phyloP scores from a whole-genome alignment of 768 basidiomycete genomes.

The Gloeostereum incarnatum region DNA sequence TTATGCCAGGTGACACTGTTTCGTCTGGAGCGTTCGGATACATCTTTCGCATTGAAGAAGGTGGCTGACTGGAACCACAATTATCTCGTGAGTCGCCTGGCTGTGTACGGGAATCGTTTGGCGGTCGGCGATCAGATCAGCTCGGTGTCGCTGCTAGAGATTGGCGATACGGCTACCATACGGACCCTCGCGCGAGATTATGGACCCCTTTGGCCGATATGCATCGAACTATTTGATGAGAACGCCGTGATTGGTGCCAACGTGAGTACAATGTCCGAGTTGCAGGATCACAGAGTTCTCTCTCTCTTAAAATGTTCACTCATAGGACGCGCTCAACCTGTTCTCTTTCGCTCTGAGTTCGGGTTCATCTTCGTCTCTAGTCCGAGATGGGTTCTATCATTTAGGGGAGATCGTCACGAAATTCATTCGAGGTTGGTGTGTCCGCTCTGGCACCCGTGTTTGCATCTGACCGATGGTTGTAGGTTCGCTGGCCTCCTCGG shows the following conservation, averaged over 20 bases:
- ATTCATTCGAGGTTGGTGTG: constrained; percentile 48
- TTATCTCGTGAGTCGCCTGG: constrained; percentile 66
- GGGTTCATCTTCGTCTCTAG: constrained; percentile 40
- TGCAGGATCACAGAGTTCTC: not conserved
- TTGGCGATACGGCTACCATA: constrained; percentile 29
- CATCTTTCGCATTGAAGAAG: constrained; percentile 27
- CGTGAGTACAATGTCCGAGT: constrained; percentile 31
- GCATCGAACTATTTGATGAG: constrained; percentile 47
- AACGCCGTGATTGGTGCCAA: constrained; percentile 64
- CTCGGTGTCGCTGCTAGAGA: constrained; percentile 63
- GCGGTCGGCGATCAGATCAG: constrained; percentile 75
- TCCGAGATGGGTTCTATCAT: constrained; percentile 62
- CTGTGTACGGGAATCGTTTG: constrained; percentile 41
- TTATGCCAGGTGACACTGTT: constrained; percentile 37
- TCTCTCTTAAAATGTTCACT: not conserved
- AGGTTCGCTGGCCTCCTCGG: constrained; percentile 49
- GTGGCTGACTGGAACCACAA: constrained; percentile 71
- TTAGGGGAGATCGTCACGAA: constrained; percentile 72
- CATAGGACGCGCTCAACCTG: constrained; percentile 58
- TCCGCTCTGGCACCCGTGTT: not conserved
- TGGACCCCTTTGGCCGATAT: constrained; percentile 64
- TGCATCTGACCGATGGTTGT: constrained; percentile 1
- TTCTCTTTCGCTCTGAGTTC: constrained; percentile 48
- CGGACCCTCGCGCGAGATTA: constrained; percentile 63
- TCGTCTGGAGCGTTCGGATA: constrained; percentile 23